Base-by-base conservation (phyloP, 1,139 yeast species). In the Debaryomyces singareniensis region DNA sequence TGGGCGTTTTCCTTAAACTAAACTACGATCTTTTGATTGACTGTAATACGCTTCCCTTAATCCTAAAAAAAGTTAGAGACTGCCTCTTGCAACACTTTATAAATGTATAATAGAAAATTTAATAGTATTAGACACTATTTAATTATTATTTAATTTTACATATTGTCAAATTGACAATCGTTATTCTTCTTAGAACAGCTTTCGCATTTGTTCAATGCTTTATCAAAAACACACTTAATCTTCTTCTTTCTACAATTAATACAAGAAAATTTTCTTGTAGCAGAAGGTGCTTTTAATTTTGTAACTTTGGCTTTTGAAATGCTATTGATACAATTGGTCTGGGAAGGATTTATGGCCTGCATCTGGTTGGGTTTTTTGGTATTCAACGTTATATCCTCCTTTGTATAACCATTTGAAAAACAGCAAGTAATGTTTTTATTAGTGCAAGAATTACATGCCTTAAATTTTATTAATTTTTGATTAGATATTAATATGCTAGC, bases 321-420 rank as follows among this genome's bases (percentile, higher is more conserved):
- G 21, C 21, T 18, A n/a, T n/a, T n/a, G n/a, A n/a, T n/a, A n/a
- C n/a, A n/a, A n/a, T n/a, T n/a, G n/a, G 21, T 7, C n/a, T 7
- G 9, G n/a, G 21, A 18, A 7, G 21, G n/a, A 7, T 18, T 7
- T 7, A 18, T 18, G 7, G 21, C n/a, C 7, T 7, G n/a, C 21
- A n/a, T 7, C n/a, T 7, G 7, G n/a, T 7, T 7, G n/a, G 21
- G n/a, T 31, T 38, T 32, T 25, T 42, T 47, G 29, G 51, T 56
- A 27, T 52, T 49, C 6, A 43, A 34, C 39, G 57, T 42, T 15
- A 73, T 70, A 45, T 74, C 79, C 42, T 71, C 77, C 47, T 75
- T 71, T 14, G 79, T 74, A 45, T 71, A 74, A 3, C 80, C 81
- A 44, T 72, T 73, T 27, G 76, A 66, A 44, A 74, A 75, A 29